Base-by-base conservation (phyloP, 106 monocot species). In the Platanthera zijinensis region DNA sequence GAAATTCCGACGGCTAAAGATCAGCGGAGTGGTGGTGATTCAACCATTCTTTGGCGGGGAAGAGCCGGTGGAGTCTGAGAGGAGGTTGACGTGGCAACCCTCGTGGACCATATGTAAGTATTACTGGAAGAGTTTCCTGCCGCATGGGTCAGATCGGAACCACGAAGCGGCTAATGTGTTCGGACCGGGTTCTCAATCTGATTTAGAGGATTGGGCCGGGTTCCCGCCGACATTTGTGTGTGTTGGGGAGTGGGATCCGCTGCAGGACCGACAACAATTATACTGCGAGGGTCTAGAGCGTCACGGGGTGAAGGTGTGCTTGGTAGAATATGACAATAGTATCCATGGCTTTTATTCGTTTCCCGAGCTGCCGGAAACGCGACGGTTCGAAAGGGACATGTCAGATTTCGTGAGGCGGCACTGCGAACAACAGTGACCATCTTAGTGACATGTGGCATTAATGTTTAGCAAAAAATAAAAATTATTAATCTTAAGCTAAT, bases 261-360 rank as follows among this genome's bases (percentile, higher is more conserved):
- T 88, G 39, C 79, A 74, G 74, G 88, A 88, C 32, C 56, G 84
- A 73, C 88, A 88, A 85, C 39, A 51, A 19, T 25, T 25, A 59
- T 88, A 87, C 81, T 51, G 14, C 32, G 69, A 75, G 74, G 81
- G 75, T 52, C 61, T 87, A 63, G 30, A 19, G 54, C 18, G 67
- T 59, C 50, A 48, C 52, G 81, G 78, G 54, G 57, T 51, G 64
- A 72, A 81, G 57, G 80, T 50, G 75, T 18, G 45, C 64, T 17
- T 87, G 0, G 72, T 75, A 8, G 80, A 86, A 71, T 81, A 64
- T 48, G 62, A 73, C 4, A 21, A 69, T 7, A 78, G 71, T 9
- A 53, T 75, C 30, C 80, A 84, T 67, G 80, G 39, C 39, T 39
- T 3, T 39, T 39, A 39, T 39, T 39, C 39, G 39, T 39, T 39